Percentiles rank a stretch among this genome's conserved stretches.
Evolutionary conservation across 2,329 filamentous ascomycete genomes (phyloP).

Genomic region (Venturia nashicola): DNA sequence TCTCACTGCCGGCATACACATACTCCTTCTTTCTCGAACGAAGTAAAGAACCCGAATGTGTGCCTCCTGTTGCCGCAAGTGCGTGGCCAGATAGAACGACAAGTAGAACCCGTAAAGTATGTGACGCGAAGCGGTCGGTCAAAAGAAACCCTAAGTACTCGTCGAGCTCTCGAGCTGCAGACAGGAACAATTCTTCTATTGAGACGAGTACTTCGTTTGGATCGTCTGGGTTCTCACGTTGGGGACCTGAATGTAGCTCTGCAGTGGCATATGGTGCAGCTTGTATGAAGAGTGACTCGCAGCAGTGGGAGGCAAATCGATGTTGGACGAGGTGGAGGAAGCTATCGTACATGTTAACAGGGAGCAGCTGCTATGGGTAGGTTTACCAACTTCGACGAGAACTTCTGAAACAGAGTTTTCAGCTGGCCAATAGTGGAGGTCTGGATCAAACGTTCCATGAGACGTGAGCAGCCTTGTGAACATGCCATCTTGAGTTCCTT

Average conservation of each 20-base stretch:
- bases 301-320: conserved; percentile 94
- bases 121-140: conserved; percentile 81
- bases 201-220: conserved; percentile 42
- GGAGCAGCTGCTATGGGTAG: background rate
- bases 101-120: conserved; percentile 75
- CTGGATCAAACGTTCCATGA: conserved; percentile 85
- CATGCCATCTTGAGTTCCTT: conserved; percentile 95
- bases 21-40: conserved; percentile 91
- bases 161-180: conserved; percentile 78
- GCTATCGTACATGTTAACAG: conserved; percentile 21
- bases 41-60: conserved; percentile 52
- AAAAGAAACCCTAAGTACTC: conserved; percentile 71
- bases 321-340: conserved; percentile 87
- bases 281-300: conserved; percentile 80
- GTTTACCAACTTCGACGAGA: conserved; percentile 55
- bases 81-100: conserved; percentile 76
- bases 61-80: conserved; percentile 48
- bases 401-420: conserved; percentile 75
- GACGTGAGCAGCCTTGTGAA: conserved; percentile 85
- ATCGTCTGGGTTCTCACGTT: conserved; percentile 28
- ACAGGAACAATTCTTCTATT: conserved; percentile 77
- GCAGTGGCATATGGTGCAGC: conserved; percentile 67
- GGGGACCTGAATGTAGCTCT: conserved; percentile 46
- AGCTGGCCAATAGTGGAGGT: conserved; percentile 69
- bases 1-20: conserved; percentile 39